phyloP scores from a whole-genome alignment of 352 stramenopile species.

The Pythium diclinum region DNA sequence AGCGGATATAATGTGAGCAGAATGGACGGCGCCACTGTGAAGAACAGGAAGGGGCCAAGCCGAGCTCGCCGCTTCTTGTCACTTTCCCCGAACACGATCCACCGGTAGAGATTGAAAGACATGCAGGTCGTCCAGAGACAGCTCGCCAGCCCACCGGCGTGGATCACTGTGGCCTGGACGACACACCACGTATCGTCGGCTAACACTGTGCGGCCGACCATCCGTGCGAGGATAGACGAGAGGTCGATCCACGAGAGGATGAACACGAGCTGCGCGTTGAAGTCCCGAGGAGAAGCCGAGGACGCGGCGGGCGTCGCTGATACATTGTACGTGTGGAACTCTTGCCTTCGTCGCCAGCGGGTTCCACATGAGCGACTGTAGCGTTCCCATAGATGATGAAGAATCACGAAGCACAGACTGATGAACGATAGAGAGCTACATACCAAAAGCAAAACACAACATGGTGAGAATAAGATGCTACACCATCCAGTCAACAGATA shows the following conservation, averaged over 20 bases:
- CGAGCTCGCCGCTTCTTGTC: conserved; percentile 59
- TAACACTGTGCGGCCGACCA: conserved; percentile 50
- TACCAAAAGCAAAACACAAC: not conserved
- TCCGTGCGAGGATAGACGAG: conserved; percentile 43
- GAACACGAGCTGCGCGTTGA: conserved; percentile 65
- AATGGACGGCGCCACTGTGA: conserved; percentile 51
- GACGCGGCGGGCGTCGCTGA: not conserved
- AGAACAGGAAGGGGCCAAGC: conserved; percentile 48
- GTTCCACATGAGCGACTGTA: conserved; percentile 21
- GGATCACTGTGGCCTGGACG: conserved; percentile 54
- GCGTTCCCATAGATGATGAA: conserved; percentile 48
- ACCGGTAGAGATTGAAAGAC: conserved; percentile 78
- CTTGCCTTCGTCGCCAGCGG: conserved; percentile 9
- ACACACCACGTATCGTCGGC: conserved; percentile 43
- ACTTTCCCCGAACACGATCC: conserved; percentile 70
- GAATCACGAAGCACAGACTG: conserved; percentile 61
- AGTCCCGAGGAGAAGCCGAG: conserved; percentile 29
- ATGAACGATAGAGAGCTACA: conserved; percentile 55
- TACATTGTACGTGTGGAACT: conserved; percentile 11
- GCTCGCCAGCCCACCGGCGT: conserved; percentile 50
- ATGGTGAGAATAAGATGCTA: not conserved
- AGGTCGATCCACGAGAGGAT: conserved; percentile 75
- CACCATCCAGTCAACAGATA: not conserved
- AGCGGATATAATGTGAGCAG: conserved; percentile 58
- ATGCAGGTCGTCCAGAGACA: conserved; percentile 79